Evolutionary conservation across 176 grass and related monocot genomes (phyloP).

Genomic region (Melocanna baccifera): DNA sequence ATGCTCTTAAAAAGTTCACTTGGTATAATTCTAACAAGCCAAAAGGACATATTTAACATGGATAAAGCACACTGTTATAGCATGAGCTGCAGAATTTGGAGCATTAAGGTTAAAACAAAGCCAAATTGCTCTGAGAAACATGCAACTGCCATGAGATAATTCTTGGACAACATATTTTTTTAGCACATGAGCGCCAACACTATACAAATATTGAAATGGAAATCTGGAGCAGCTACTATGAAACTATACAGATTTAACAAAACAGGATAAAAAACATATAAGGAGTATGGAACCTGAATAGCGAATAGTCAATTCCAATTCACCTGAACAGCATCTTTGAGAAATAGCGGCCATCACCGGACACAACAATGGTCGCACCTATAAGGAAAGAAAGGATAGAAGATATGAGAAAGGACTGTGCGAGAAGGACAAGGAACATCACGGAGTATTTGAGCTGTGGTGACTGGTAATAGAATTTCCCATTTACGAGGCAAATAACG

Average conservation of each 20-base stretch:
- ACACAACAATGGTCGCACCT: constrained; percentile 98
- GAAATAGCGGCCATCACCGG: constrained; percentile 98
- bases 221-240: not conserved
- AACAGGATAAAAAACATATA: not conserved
- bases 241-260: not conserved
- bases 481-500: not conserved
- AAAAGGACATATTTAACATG: not conserved
- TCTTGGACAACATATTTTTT: not conserved
- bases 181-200: not conserved
- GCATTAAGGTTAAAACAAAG: not conserved
- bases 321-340: constrained; percentile 98
- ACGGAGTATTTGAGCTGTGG: not conserved
- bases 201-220: not conserved
- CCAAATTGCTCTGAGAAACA: not conserved
- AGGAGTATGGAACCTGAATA: not conserved
- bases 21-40: not conserved
- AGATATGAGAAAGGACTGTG: not conserved
- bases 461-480: constrained; percentile 19
- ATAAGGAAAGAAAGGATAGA: constrained; percentile 11
- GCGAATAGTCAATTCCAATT: constrained; percentile 7
- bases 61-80: not conserved
- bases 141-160: not conserved
- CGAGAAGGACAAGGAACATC: not conserved
- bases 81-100: not conserved
- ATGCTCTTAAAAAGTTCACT: not conserved